phyloP scores from a whole-genome alignment of 1,139 yeast species.

The Scheffersomyces insectosa region DNA sequence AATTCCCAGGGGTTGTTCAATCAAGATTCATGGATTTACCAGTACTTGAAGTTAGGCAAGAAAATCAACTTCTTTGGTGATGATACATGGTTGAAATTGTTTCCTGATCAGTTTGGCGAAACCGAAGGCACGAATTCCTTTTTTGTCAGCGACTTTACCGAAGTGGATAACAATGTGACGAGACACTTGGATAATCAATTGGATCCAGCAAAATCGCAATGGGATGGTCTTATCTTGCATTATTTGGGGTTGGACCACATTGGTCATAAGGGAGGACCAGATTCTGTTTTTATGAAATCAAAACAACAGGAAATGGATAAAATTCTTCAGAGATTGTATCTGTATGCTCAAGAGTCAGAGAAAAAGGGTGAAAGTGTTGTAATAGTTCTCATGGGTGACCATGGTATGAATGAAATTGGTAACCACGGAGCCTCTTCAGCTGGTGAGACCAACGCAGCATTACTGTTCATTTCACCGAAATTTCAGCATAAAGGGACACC shows the following conservation, averaged over 20 bases:
- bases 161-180: constrained; percentile 91
- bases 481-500: constrained; percentile 31
- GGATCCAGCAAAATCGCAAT: constrained; percentile 28
- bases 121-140: constrained; percentile 91
- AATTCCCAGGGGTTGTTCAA: constrained; percentile 68
- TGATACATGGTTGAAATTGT: constrained; percentile 94
- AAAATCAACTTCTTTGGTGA: constrained; percentile 86
- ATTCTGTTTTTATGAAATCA: constrained; percentile 71
- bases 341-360: constrained; percentile 20
- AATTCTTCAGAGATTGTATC: constrained; percentile 56
- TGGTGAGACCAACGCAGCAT: constrained; percentile 89
- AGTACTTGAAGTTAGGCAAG: constrained; percentile 49
- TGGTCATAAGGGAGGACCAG: constrained; percentile 95
- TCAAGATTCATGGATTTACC: constrained; percentile 88
- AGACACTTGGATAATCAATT: constrained; percentile 72
- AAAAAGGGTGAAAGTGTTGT: constrained; percentile 53
- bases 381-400: constrained; percentile 85
- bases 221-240: constrained; percentile 90
- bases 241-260: constrained; percentile 95
- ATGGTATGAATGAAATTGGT: constrained; percentile 93
- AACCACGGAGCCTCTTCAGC: constrained; percentile 94
- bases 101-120: constrained; percentile 56
- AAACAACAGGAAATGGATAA: constrained; percentile 87
- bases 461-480: constrained; percentile 66
- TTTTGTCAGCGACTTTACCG: constrained; percentile 90